Conservation (phyloP, 495 filamentous ascomycete species). For the Xylaria scruposa region DNA sequence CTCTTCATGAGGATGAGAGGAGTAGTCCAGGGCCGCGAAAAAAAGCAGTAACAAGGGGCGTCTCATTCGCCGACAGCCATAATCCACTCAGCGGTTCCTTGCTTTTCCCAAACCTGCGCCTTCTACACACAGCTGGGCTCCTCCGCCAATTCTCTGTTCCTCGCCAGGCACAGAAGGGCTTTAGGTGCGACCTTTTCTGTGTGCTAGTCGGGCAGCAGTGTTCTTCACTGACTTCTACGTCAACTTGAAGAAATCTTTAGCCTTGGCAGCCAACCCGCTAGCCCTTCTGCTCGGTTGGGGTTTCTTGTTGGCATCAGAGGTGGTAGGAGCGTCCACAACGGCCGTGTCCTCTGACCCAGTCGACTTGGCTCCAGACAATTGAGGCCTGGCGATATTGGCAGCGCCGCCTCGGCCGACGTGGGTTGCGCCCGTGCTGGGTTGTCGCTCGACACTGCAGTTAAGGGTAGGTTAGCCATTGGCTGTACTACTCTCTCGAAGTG, state of each 20-base stretch:
- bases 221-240: constrained; percentile 41
- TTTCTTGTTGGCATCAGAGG: constrained; percentile 32
- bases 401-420: constrained; percentile 63
- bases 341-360: background rate
- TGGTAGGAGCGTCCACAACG: constrained; percentile 19
- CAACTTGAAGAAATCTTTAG: constrained; percentile 61
- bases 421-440: constrained; percentile 43
- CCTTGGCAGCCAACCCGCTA: constrained; percentile 56
- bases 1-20: background rate
- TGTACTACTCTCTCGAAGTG: background rate
- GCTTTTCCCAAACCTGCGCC: no score
- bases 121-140: background rate
- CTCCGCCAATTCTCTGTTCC: background rate
- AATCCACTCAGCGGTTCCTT: background rate
- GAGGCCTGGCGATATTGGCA: constrained; percentile 59
- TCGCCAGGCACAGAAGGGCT: background rate
- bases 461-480: constrained; percentile 1
- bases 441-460: constrained; percentile 46
- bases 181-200: background rate
- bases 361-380: background rate
- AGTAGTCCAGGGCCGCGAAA: background rate
- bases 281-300: constrained; percentile 14
- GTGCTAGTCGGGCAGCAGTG: background rate
- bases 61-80: no score
- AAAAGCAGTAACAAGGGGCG: background rate